Conservation (phyloP, 306 rosid genomes). For the Vigna mungo region DNA sequence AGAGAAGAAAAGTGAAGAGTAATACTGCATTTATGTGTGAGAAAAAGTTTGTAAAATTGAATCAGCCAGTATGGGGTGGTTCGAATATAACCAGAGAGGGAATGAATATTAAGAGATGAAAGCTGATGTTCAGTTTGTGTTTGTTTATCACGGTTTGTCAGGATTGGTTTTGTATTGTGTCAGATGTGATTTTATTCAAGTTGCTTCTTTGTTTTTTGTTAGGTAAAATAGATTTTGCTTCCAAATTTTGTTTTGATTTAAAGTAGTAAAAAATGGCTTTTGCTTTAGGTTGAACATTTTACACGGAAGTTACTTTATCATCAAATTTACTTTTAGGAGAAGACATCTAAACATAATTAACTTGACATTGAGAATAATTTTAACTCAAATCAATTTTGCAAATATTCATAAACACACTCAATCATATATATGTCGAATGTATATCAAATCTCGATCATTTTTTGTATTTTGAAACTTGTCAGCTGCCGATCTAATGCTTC, state of each 20-base stretch:
- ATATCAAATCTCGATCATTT: not conserved
- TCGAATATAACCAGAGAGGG: not conserved
- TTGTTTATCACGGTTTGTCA: not conserved
- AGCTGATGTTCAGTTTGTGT: not conserved
- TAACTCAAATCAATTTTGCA: not conserved
- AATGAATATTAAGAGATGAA: not conserved
- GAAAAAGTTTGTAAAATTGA: not conserved
- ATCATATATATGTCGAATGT: not conserved
- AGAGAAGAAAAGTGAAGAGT: not conserved
- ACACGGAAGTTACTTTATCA: not conserved
- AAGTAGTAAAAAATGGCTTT: not conserved
- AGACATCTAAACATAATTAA: not conserved
- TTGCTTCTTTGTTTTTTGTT: not conserved
- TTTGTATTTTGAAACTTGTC: constrained; percentile 5
- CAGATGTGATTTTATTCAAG: not conserved
- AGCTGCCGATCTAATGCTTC: not conserved
- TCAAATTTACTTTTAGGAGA: not conserved
- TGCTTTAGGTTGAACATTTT: not conserved
- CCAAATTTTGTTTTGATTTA: not conserved
- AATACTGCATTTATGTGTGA: not conserved
- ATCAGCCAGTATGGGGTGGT: not conserved
- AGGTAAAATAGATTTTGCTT: not conserved
- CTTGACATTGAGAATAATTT: not conserved
- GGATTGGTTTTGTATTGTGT: not conserved
- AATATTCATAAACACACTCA: not conserved